Conservation (phyloP, 176 grass and related monocot genomes). For the Juncus effusus region DNA sequence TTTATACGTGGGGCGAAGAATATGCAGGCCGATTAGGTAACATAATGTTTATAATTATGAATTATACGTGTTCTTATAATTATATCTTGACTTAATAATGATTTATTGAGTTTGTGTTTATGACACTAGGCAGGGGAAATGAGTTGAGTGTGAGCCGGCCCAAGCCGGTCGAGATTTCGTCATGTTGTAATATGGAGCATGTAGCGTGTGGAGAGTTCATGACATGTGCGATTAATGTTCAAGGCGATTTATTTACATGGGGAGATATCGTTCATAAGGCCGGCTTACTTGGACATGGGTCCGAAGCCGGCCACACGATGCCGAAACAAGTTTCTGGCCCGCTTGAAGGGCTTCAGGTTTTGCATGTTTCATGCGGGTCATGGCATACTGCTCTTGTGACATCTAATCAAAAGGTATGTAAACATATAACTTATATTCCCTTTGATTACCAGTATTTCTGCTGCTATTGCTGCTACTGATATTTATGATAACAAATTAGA, state of each 20-base stretch:
- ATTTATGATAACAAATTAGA: background rate
- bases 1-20: slow-evolving; percentile 96
- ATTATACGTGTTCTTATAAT: too few species aligned
- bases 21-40: slow-evolving; percentile 60
- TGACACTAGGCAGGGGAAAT: slow-evolving; percentile 31
- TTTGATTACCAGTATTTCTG: slow-evolving; percentile 2
- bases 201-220: slow-evolving; percentile 88
- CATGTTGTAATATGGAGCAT: slow-evolving; percentile 64
- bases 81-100: too few species aligned
- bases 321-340: slow-evolving; percentile 70
- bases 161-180: slow-evolving; percentile 74
- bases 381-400: slow-evolving; percentile 85
- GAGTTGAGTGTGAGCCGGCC: slow-evolving; percentile 61
- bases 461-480: background rate
- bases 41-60: background rate
- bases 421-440: slow-evolving; percentile 7
- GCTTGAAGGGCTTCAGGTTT: slow-evolving; percentile 70
- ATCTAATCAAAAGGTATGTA: slow-evolving; percentile 53
- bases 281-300: slow-evolving; percentile 74
- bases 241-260: slow-evolving; percentile 85
- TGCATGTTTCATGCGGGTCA: slow-evolving; percentile 69
- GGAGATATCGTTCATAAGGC: slow-evolving; percentile 65
- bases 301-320: slow-evolving; percentile 57
- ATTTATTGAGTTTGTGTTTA: too few species aligned
- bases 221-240: slow-evolving; percentile 67